Evolutionary conservation across 306 rosid genomes (phyloP).

Genomic region (Castanea crenata): DNA sequence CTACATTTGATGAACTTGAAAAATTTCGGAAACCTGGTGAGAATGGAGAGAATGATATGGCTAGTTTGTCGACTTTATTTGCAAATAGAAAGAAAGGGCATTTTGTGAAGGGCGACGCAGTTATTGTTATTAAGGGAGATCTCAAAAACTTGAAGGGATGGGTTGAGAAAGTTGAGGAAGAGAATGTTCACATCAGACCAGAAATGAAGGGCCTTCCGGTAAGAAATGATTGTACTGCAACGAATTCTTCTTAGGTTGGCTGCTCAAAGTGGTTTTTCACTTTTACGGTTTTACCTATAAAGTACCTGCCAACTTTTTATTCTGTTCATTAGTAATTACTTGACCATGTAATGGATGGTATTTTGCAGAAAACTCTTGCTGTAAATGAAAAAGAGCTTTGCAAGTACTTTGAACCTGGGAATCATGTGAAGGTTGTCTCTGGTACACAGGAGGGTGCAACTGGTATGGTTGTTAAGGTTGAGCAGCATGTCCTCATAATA

Average conservation of each 20-base stretch:
- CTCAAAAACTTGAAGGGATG: constrained; percentile 89
- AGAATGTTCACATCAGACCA: constrained; percentile 84
- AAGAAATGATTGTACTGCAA: constrained; percentile 30
- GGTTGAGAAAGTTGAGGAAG: constrained; percentile 99
- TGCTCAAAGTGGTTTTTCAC: not conserved
- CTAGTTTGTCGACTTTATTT: constrained; percentile 84
- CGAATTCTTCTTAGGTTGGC: not conserved
- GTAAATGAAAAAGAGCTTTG: constrained; percentile 86
- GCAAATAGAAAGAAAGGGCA: constrained; percentile 96
- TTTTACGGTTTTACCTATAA: not conserved
- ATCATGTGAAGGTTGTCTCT: constrained; percentile 96
- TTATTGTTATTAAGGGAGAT: constrained; percentile 85
- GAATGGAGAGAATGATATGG: constrained; percentile 83
- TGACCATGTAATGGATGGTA: constrained; percentile 6
- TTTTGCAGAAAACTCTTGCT: constrained; percentile 70
- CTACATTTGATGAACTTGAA: constrained; percentile 93
- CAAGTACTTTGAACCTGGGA: constrained; percentile 95
- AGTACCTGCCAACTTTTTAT: constrained; percentile 1
- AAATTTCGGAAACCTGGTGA: constrained; percentile 89
- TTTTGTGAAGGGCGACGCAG: constrained; percentile 97
- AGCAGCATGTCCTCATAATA: constrained; percentile 89
- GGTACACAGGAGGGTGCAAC: constrained; percentile 98
- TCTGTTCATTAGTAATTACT: constrained; percentile 8
- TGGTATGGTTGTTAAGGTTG: constrained; percentile 99
- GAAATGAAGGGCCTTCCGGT: constrained; percentile 87